These are phyloP conservation scores for Annulohypoxylon stygium DNA, from an alignment of 495 filamentous ascomycete genomes.

Conservation along the genomic window DNA sequence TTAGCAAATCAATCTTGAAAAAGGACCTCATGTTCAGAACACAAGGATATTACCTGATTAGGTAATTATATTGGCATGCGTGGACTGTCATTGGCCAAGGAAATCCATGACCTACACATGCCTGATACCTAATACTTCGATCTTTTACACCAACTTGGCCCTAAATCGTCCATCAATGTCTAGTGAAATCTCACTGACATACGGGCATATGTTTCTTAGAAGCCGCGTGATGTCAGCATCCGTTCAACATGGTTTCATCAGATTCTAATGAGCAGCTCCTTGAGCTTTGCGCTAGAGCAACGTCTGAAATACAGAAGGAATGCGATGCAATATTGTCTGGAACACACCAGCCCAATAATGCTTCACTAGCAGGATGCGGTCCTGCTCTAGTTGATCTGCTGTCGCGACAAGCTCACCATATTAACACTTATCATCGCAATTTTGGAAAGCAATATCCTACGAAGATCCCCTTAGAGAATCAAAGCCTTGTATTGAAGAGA, in stretches of 20 bases:
- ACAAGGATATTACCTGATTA: neutral
- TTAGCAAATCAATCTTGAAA: neutral
- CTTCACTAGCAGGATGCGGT: constrained; percentile 52
- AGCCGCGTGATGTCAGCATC: neutral
- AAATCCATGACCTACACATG: neutral
- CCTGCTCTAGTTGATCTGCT: constrained; percentile 55
- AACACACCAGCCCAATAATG: neutral
- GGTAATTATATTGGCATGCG: constrained; percentile 5
- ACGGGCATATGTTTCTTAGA: neutral
- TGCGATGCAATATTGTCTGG: constrained; percentile 43
- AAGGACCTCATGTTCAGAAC: neutral
- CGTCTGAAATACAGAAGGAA: constrained; percentile 46
- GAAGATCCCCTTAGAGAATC: constrained; percentile 12
- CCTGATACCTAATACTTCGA: neutral
- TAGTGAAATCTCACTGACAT: neutral
- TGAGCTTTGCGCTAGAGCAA: constrained; percentile 38
- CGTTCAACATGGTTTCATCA: constrained; percentile 28
- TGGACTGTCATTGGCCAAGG: neutral
- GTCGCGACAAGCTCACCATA: constrained; percentile 51
- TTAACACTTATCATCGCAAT: constrained; percentile 39
- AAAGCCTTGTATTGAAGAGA: constrained; percentile 45
- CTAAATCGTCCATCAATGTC: neutral
- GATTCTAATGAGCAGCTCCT: constrained; percentile 44
- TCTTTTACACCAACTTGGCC: neutral
- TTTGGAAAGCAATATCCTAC: neutral